Base-by-base conservation (phyloP, 2,329 filamentous ascomycete genomes). In the Fonsecaea monophora region DNA sequence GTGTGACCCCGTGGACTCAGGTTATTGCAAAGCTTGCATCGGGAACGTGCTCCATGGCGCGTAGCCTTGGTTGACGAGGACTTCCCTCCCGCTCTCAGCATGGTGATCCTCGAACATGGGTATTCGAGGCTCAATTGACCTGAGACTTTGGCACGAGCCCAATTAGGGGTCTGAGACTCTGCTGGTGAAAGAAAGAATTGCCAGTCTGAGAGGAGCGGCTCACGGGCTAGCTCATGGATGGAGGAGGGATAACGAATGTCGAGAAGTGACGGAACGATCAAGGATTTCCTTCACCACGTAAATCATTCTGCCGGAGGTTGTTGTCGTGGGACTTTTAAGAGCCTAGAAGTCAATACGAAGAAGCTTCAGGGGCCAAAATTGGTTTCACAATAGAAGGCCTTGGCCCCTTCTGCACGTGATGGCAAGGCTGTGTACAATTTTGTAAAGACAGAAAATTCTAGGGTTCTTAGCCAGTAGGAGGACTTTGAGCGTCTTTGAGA, bases 11-110 rank as follows among this genome's bases (percentile, higher is more conserved):
- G 45, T 50, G 45, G 45, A 25, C 45, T 9, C 8, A 50, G 45
- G 15, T 25, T 50, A 4, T 50, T 50, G 45, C 45, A 50, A 18
- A 50, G 45, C 45, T 25, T 50, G 45, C 45, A 50, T 10, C 45
- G 18, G 10, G 45, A 25, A 25, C 40, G 40, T 45, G 10, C 8
- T 9, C 9, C 9, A 18, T 50, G 21, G 45, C 15, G 18, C 12
- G 1, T 10, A 25, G 45, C 18, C 5, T 10, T 50, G 45, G 8
- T n/a, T 7, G 40, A 10, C 6, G 45, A 25, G 45, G 6, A 6
- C 25, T 50, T 50, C 8, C 15, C 13, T 25, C 9, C 3, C 12
- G 18, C 18, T 12, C 45, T 25, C 18, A 12, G 18, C 45, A 50
- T 50, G 7, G 4, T 50, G 45, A 25, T 3, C 18, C 25, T 50